Conservation (phyloP, 306 rosid species). For the Myrica gale region DNA sequence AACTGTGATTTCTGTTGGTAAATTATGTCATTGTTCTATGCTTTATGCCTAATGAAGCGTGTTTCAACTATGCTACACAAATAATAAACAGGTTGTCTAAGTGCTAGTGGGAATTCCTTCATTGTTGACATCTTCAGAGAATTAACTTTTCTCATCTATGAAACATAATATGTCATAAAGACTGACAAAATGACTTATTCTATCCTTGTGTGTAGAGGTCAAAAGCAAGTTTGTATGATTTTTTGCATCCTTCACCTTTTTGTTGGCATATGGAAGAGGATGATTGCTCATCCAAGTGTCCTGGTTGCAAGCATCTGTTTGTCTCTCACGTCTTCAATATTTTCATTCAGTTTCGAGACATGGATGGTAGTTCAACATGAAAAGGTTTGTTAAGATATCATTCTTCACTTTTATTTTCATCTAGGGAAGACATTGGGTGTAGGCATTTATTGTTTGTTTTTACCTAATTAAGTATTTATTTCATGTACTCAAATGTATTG, state of each 20-base stretch:
- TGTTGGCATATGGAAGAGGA: constrained; percentile 71
- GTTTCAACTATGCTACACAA: neutral
- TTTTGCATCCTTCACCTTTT: constrained; percentile 74
- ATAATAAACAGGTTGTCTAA: neutral
- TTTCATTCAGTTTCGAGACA: constrained; percentile 75
- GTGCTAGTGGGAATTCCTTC: neutral
- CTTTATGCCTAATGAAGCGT: neutral
- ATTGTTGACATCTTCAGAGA: neutral
- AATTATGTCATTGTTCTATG: neutral
- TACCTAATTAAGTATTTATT: constrained; percentile 19
- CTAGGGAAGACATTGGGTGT: constrained; percentile 3
- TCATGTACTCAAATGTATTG: neutral
- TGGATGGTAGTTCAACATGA: constrained; percentile 91
- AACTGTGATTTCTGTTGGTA: neutral
- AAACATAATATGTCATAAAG: constrained; percentile 10
- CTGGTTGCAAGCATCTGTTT: constrained; percentile 56
- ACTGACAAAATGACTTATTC: constrained; percentile 28
- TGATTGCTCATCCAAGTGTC: constrained; percentile 54
- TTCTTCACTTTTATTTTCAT: constrained; percentile 27
- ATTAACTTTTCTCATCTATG: neutral
- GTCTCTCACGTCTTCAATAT: constrained; percentile 64
- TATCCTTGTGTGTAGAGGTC: constrained; percentile 62
- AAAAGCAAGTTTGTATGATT: constrained; percentile 62
- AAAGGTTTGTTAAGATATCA: constrained; percentile 50
- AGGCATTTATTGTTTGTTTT: constrained; percentile 22